Evolutionary conservation across 192 early-diverging fungal genomes (phyloP), one percentile per base, ranked within the genome.

Genomic region (Neocallimastix lanati): DNA sequence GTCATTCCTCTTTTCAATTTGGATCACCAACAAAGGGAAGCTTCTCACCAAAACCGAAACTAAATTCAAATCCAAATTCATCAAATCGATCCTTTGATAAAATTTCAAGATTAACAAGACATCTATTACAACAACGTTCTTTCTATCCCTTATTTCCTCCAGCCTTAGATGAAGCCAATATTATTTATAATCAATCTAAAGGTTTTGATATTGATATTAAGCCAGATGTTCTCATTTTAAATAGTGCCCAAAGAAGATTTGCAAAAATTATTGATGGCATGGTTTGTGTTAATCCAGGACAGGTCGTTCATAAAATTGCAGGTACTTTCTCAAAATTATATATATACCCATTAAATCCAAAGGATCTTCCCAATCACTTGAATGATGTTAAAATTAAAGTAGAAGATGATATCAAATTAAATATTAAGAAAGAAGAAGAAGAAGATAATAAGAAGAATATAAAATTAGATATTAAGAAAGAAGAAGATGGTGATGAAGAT

Each of bases 131-230:
- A 78, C 96, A 97, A 84, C 89, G 93, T 58, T 88, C 88, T 78
- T 89, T 97, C 50, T 96, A 96, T 79, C 95, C 97, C n/a, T 85
- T 96, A 15, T 92, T 91, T 37, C 93, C 95, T 7, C 88, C 90
- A 37, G 78, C 82, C 12, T 79, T 37, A 58, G 82, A 78, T 40
- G 83, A 81, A 40, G 82, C 82, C 4, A 84, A 82, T 76, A 58
- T 88, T 13, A 85, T 86, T 79, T 77, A 78, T 7, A 82, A 84
- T 7, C 81, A 84, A 14, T 79, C 80, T 14, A 76, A 79, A 11
- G 78, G 30, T n/a, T 83, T 15, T 21, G 79, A 82, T 36, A 50
- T 88, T 12, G 85, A 84, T 80, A 79, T 76, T 14, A 83, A 85
- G 37, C 96, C 96, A 4, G 97, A 99, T 83, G 84, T 99, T 3